Base-by-base conservation (phyloP, 306 rosid genomes). In the Vicia villosa region DNA sequence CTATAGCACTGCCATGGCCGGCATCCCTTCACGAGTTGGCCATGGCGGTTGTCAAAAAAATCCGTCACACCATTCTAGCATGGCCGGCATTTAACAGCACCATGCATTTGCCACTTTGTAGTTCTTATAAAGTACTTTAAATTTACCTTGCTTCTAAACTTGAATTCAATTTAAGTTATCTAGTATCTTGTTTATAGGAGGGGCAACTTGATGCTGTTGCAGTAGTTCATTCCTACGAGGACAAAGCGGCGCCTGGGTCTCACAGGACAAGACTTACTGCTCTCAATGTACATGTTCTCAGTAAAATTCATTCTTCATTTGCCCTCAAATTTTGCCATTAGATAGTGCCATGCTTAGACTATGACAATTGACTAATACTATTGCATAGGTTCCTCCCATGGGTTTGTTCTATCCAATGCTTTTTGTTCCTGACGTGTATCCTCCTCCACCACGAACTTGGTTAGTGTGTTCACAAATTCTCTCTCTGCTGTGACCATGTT, bases 391-490 rank as follows among this genome's bases (percentile, higher is more conserved):
- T 73, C 97, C 97, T 68, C 96, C 98, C 4, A 88, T 94, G 97
- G 98, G 98, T 70, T 77, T 94, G 89, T 90, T 94, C 83, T 83
- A 78, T 80, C 98, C 98, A 75, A 85, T 11, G 76, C 95, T 94
- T 70, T 79, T 94, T 77, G 96, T 84, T 80, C 97, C 97, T 16
- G 96, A 94, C 38, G 88, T 86, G 74, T 94, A 82, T 90, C 98
- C 97, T 80, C 91, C 91, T 24, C 95, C 98, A 52, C 96, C 96
- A n/a, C 91, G 98, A 32, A 76, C 88, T 51, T 94, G 97, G 97
- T 94, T 63, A 68, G 94, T 79, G 34, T 63, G 37, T 67, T 61
- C 52, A 13, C 64, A 60, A 63, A 68, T 43, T 78, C 8, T 71
- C 68, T 71, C 68, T 64, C 56, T n/a, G 4, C 17, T 57, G 54